Conservation (phyloP, 805 yeast species). For the Candida bentonensis region DNA sequence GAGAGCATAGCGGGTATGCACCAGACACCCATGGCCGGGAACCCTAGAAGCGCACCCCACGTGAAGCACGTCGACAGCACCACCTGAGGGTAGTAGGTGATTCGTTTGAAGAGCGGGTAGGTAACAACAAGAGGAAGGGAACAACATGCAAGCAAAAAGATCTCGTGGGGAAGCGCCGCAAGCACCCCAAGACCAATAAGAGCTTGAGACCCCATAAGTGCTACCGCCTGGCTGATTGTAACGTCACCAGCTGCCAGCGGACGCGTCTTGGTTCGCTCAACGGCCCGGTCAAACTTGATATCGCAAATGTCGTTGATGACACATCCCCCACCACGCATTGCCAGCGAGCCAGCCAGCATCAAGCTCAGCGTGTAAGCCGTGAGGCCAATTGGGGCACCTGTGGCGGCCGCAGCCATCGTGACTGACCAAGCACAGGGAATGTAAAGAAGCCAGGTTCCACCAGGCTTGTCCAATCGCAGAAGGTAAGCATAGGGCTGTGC, state of each 20-base stretch:
- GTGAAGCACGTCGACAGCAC: conserved; percentile 70
- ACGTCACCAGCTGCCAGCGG: conserved; percentile 91
- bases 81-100: conserved; percentile 91
- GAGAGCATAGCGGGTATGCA: conserved; percentile 65
- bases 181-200: conserved; percentile 60
- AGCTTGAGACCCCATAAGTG: conserved; percentile 62
- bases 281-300: conserved; percentile 68
- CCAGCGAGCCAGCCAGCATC: conserved; percentile 71
- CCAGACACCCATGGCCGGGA: conserved; percentile 90
- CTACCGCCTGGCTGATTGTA: conserved; percentile 49
- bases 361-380: conserved; percentile 49
- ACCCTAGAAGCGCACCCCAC: conserved; percentile 91
- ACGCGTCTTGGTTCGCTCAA: conserved; percentile 74
- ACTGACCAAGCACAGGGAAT: conserved; percentile 91
- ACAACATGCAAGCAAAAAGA: conserved; percentile 71
- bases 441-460: conserved; percentile 76
- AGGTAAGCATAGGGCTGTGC: conserved; percentile 86
- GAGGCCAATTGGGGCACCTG: conserved; percentile 48
- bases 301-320: conserved; percentile 87
- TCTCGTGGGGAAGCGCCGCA: conserved; percentile 58
- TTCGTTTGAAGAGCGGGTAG: conserved; percentile 86
- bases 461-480: conserved; percentile 87
- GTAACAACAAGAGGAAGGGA: conserved; percentile 69
- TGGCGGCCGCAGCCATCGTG: conserved; percentile 68
- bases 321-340: conserved; percentile 98